phyloP scores from a whole-genome alignment of 140 eudicot species.

The Senecio squalidus region DNA sequence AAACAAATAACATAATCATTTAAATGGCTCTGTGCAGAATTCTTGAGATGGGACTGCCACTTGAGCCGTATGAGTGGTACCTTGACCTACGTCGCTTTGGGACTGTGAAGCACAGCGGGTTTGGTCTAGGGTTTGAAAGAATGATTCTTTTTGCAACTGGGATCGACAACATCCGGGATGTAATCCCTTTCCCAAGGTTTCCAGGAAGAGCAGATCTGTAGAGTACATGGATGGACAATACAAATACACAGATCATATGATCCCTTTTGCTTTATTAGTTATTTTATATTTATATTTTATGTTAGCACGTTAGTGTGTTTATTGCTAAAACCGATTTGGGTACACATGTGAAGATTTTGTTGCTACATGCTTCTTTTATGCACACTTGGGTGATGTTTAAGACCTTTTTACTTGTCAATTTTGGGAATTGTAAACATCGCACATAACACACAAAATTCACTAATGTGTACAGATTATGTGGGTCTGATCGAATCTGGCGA shows the following conservation, averaged over 20 bases:
- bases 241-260: slow-evolving; percentile 15
- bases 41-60: slow-evolving; percentile 72
- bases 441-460: too few relatives aligned
- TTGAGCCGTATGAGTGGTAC: slow-evolving; percentile 94
- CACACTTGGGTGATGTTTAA: slow-evolving; percentile 17
- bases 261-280: slow-evolving; percentile 12
- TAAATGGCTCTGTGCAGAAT: slow-evolving; percentile 43
- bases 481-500: too few relatives aligned
- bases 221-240: slow-evolving; percentile 4
- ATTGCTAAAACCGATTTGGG: slow-evolving; percentile 8
- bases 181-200: slow-evolving; percentile 87
- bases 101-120: slow-evolving; percentile 73
- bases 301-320: slow-evolving; percentile 5
- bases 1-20: not conserved
- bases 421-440: too few relatives aligned
- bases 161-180: slow-evolving; percentile 86
- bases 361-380: slow-evolving; percentile 8
- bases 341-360: slow-evolving; percentile 15
- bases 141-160: slow-evolving; percentile 43
- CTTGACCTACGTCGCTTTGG: slow-evolving; percentile 47
- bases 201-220: slow-evolving; percentile 88
- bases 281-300: too few relatives aligned
- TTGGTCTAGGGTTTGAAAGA: slow-evolving; percentile 76
- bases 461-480: too few relatives aligned
- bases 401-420: not conserved